phyloP scores from a whole-genome alignment of 805 yeast genomes.

The Wickerhamomyces rabaulensis region DNA sequence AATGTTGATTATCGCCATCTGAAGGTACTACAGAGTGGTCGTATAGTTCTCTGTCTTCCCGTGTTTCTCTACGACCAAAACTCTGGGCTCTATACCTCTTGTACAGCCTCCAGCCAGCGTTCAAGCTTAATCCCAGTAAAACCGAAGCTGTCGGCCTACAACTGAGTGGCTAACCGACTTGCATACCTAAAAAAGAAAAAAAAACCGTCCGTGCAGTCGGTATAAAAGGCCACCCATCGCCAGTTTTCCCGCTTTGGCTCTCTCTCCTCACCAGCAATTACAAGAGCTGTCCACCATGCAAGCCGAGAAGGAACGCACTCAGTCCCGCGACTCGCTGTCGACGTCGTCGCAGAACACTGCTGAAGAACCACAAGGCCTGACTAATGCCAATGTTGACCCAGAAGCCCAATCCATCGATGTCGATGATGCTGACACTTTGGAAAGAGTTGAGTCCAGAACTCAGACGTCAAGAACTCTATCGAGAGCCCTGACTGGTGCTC shows the following conservation, averaged over 20 bases:
- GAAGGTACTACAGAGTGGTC: too few species aligned
- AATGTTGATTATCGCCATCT: too few species aligned
- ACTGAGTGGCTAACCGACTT: too few species aligned
- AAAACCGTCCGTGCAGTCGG: not conserved
- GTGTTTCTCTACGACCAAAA: too few species aligned
- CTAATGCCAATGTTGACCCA: not conserved
- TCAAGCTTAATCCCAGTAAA: too few species aligned
- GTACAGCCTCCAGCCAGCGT: too few species aligned
- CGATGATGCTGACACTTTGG: slow-evolving; percentile 2
- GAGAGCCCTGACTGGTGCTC: slow-evolving; percentile 36
- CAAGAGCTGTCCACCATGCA: not conserved
- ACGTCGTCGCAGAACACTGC: not conserved
- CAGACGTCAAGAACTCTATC: slow-evolving; percentile 32
- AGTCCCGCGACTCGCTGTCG: not conserved
- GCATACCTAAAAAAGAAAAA: not conserved
- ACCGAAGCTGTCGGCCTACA: too few species aligned
- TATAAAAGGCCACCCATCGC: not conserved
- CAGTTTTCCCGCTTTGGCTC: not conserved
- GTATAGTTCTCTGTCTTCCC: too few species aligned
- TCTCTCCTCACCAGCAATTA: not conserved
- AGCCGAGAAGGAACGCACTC: not conserved
- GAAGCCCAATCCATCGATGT: not conserved
- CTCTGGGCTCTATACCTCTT: too few species aligned
- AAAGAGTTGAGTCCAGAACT: slow-evolving; percentile 11
- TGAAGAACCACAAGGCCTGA: not conserved